Evolutionary conservation across 2,329 filamentous ascomycete genomes (phyloP).

Genomic region (Elsinoe australis): DNA sequence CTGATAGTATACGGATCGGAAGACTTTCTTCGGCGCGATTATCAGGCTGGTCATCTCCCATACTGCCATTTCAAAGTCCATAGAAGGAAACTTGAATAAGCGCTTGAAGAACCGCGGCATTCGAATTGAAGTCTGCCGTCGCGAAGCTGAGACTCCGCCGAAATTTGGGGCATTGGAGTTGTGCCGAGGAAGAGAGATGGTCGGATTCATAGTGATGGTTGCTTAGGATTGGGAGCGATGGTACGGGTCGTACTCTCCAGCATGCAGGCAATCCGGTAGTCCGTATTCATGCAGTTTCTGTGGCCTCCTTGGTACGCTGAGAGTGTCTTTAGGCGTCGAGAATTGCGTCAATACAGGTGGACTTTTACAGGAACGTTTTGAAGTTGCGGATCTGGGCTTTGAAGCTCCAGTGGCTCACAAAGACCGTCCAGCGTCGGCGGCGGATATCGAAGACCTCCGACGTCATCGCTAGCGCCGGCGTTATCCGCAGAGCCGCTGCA

Average conservation of each 20-base stretch:
- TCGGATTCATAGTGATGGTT: slow-evolving; percentile 46
- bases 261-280: too few relatives aligned
- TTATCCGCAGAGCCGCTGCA: neutral
- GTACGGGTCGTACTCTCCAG: too few relatives aligned
- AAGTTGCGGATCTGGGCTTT: too few relatives aligned
- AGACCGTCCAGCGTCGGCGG: neutral
- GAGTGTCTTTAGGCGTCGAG: too few relatives aligned
- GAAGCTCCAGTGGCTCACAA: too few relatives aligned
- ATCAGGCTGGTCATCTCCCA: slow-evolving; percentile 65
- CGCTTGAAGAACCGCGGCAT: slow-evolving; percentile 62
- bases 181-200: slow-evolving; percentile 53
- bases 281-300: too few relatives aligned
- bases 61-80: slow-evolving; percentile 67
- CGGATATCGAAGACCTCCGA: neutral
- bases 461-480: neutral
- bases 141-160: slow-evolving; percentile 37
- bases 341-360: too few relatives aligned
- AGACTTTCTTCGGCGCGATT: slow-evolving; percentile 63
- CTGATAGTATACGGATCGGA: slow-evolving; percentile 63
- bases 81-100: slow-evolving; percentile 64
- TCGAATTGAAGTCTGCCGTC: slow-evolving; percentile 44
- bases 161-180: slow-evolving; percentile 47
- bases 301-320: too few relatives aligned
- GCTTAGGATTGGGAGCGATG: neutral
- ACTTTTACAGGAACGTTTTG: too few relatives aligned